Conservation (phyloP, 139 green algal species). For the Chlorella sp. region DNA sequence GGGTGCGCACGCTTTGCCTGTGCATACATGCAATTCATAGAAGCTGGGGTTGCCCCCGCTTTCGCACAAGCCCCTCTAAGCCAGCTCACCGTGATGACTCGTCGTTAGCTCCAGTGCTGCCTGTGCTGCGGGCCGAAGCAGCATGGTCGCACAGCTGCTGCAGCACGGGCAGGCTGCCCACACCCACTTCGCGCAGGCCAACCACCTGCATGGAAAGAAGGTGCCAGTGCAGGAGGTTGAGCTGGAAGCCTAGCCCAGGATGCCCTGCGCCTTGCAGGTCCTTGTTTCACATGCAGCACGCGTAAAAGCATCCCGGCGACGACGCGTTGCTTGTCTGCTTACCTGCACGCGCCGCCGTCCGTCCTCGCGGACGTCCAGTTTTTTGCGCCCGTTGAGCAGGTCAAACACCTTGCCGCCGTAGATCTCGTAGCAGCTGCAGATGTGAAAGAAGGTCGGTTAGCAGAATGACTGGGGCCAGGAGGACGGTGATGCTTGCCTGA, state of each 20-base stretch:
- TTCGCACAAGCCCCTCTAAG: no score
- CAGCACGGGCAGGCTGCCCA: constrained; percentile 47
- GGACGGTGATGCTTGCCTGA: background rate
- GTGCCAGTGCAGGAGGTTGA: background rate
- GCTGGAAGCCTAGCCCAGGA: background rate
- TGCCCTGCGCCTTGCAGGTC: background rate
- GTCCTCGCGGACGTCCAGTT: constrained; percentile 95
- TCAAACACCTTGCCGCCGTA: constrained; percentile 98
- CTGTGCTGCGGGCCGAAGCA: constrained; percentile 78
- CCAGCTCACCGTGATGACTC: constrained; percentile 79
- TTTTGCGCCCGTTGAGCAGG: constrained; percentile 92
- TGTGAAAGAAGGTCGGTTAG: background rate
- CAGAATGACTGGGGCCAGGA: background rate
- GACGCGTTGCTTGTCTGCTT: constrained; percentile 59
- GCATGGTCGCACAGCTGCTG: constrained; percentile 84
- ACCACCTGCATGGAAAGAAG: constrained; percentile 79
- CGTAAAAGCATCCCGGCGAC: no score
- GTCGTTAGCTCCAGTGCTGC: constrained; percentile 94
- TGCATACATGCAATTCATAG: background rate
- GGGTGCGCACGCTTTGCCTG: no score
- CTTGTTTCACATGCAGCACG: no score
- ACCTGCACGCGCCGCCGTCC: constrained; percentile 86
- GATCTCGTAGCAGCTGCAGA: constrained; percentile 93
- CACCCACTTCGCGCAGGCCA: constrained; percentile 78
- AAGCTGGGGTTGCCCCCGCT: background rate